Evolutionary conservation across 352 stramenopile genomes (phyloP).

Genomic region (Globisporangium spinosum): DNA sequence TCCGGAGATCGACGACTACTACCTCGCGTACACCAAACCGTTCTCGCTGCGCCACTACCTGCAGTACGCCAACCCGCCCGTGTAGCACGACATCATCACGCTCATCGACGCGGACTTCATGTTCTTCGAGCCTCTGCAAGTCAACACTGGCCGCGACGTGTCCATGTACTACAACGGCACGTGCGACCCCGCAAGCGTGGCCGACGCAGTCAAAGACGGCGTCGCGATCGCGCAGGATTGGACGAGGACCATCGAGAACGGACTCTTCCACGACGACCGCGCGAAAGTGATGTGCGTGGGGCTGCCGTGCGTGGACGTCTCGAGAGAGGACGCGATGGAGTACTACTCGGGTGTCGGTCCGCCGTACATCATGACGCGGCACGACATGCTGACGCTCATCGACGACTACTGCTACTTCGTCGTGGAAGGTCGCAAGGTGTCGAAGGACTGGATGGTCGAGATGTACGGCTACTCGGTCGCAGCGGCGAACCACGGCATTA

Average conservation of each 20-base stretch:
- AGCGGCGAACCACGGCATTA: constrained; percentile 47
- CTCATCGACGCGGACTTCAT: constrained; percentile 23
- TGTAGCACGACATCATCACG: constrained; percentile 22
- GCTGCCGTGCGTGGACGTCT: constrained; percentile 16
- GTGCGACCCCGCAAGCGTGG: constrained; percentile 12
- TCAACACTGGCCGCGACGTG: constrained; percentile 21
- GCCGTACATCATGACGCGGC: constrained; percentile 37
- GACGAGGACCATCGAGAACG: not conserved
- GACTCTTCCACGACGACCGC: constrained; percentile 9
- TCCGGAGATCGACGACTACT: constrained; percentile 21
- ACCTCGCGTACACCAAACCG: constrained; percentile 30
- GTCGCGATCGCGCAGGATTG: constrained; percentile 26
- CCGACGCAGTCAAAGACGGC: constrained; percentile 22
- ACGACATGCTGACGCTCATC: constrained; percentile 22
- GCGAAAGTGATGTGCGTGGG: constrained; percentile 14
- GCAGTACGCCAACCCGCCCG: constrained; percentile 20
- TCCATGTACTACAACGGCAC: constrained; percentile 21
- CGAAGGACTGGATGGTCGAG: constrained; percentile 46
- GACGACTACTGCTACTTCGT: constrained; percentile 30
- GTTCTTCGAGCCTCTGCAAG: constrained; percentile 18
- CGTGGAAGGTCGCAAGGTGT: constrained; percentile 20
- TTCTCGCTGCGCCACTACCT: constrained; percentile 28
- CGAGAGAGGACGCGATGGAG: constrained; percentile 18
- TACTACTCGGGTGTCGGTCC: constrained; percentile 26
- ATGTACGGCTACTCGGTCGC: constrained; percentile 55